Evolutionary conservation across 2,329 filamentous ascomycete genomes (phyloP), one percentile per base, ranked within the genome.

Genomic region (Calycina herbarum): DNA sequence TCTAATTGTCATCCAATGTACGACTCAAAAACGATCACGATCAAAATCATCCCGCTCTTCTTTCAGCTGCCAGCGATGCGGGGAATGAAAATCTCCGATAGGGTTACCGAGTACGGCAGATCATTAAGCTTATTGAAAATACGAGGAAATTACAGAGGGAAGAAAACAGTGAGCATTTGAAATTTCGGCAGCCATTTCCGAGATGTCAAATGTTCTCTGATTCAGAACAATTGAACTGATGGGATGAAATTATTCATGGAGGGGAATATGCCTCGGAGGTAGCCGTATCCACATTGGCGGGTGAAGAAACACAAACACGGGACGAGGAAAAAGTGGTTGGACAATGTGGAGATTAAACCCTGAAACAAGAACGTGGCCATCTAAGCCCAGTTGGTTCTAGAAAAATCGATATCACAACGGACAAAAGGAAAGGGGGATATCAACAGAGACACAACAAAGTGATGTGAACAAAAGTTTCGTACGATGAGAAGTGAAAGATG

Each of bases 261-360:
- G 20, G 20, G n/a, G 42, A 11, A 11, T 24, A 7, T 48, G 48
- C 20, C 5, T 10, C 48, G 48, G 20, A 54, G 45, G 45, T 24
- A 24, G 48, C n/a, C n/a, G 20, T 20, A 40, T 40, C 38, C 38
- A 40, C 38, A 40, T 17, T 40, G 38, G 38, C 38, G 38, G 13
- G 38, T 40, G 38, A 40, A 40, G 38, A 40, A 40, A 40, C 48
- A 54, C 20, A 54, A 54, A 54, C 48, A 54, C 48, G 48, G 48
- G 20, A 54, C 20, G 48, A 17, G 38, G 38, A 40, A 40, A 40
- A 40, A 40, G 48, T 24, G 48, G 20, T 13, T 54, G 48, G 11
- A 27, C 20, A 24, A 27, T 4, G 48, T 54, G 48, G 48, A 54
- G 48, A 27, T 54, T 54, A 2, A 13, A 54, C 20, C 10, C 48